Conservation (phyloP, 2,329 filamentous ascomycete species). For the Sporothrix humicola region DNA sequence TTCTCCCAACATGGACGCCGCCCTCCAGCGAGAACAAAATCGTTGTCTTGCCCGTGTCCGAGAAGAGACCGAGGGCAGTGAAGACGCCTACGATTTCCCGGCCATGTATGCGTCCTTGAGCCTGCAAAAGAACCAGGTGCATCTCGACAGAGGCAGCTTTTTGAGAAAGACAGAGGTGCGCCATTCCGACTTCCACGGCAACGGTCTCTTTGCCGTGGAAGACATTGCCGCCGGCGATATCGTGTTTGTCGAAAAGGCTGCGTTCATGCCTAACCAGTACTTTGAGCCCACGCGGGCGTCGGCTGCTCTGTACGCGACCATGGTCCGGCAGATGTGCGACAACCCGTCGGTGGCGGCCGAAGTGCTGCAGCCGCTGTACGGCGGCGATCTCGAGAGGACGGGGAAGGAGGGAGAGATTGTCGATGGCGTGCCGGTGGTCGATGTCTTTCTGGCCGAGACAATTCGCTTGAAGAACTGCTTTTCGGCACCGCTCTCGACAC, state of each 20-base stretch:
- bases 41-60: conserved; percentile 40
- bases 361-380: conserved; percentile 42
- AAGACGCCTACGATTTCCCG: conserved; percentile 42
- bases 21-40: conserved; percentile 40
- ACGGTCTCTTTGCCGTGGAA: conserved; percentile 51
- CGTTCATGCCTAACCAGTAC: conserved; percentile 49
- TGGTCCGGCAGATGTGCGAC: conserved; percentile 48
- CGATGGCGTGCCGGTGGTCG: conserved; percentile 47
- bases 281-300: conserved; percentile 43
- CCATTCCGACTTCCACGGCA: conserved; percentile 46
- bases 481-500: conserved; percentile 45
- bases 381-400: conserved; percentile 44
- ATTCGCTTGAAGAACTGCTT: conserved; percentile 52
- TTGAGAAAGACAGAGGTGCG: conserved; percentile 44
- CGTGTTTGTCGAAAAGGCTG: conserved; percentile 52
- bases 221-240: conserved; percentile 49
- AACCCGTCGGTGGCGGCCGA: conserved; percentile 44
- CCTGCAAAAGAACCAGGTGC: conserved; percentile 33
- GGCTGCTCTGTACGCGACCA: conserved; percentile 23
- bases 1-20: conserved; percentile 24
- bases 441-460: conserved; percentile 49
- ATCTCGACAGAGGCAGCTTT: conserved; percentile 47
- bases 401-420: conserved; percentile 45
- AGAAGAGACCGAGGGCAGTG: conserved; percentile 41
- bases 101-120: conserved; percentile 39